Percentiles rank a stretch among this genome's conserved stretches.
Conservation (phyloP, 192 early-diverging fungal genomes). For the Globomyces pollinis-pini region DNA sequence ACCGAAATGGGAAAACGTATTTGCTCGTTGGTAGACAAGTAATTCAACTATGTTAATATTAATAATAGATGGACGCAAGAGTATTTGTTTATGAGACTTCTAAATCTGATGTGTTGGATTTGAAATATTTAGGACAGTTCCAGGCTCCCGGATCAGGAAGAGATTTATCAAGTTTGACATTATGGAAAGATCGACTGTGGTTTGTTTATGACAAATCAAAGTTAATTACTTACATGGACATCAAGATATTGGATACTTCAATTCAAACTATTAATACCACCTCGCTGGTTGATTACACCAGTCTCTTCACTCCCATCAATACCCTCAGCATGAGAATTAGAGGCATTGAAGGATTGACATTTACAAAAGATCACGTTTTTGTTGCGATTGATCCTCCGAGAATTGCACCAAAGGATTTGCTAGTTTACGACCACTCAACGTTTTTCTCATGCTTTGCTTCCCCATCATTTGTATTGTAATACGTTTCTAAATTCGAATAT, state of each 20-base stretch:
- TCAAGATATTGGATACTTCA: too few relatives aligned
- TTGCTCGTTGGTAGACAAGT: neutral
- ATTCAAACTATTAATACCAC: neutral
- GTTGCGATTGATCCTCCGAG: neutral
- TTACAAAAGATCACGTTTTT: neutral
- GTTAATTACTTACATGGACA: too few relatives aligned
- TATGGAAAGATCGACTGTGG: neutral
- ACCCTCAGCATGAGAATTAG: neutral
- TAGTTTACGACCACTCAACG: too few relatives aligned
- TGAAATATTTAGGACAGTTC: neutral
- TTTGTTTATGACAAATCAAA: neutral
- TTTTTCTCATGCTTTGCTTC: too few relatives aligned
- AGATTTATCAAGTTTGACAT: neutral
- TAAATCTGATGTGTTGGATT: neutral
- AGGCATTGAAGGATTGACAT: neutral
- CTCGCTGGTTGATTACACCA: neutral
- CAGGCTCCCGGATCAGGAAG: neutral
- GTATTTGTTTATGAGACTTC: neutral
- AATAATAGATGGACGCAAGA: too few relatives aligned
- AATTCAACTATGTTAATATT: too few relatives aligned
- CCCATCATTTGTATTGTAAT: slow-evolving; percentile 7
- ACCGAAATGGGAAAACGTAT: neutral
- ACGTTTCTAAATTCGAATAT: neutral
- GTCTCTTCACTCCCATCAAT: too few relatives aligned
- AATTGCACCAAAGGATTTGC: neutral